These are phyloP conservation scores for Penicillium rolfsii DNA, from an alignment of 2,329 filamentous ascomycete species.

Conservation along the genomic window DNA sequence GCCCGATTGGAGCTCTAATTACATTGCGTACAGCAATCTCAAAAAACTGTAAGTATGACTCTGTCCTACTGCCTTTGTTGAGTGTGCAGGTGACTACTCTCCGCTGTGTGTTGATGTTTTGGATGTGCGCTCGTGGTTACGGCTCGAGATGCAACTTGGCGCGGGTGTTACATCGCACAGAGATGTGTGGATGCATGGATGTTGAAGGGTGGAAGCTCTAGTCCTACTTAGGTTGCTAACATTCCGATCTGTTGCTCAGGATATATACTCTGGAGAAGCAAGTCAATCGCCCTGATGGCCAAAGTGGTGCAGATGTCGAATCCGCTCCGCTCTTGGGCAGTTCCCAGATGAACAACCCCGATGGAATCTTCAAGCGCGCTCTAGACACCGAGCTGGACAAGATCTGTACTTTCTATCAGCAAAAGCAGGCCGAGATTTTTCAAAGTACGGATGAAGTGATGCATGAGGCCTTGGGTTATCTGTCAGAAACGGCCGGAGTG, in stretches of 20 bases:
- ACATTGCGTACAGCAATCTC: conserved; percentile 97
- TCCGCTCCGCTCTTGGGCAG: conserved; percentile 77
- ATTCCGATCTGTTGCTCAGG: conserved; percentile 50
- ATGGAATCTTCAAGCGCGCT: conserved; percentile 77
- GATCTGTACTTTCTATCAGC: conserved; percentile 84
- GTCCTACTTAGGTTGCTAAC: conserved; percentile 15
- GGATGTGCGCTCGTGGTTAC: conserved; percentile 8
- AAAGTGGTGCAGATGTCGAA: conserved; percentile 70
- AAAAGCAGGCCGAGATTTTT: conserved; percentile 86
- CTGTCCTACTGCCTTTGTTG: conserved; percentile 7
- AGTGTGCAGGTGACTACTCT: neutral
- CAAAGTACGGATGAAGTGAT: conserved; percentile 79
- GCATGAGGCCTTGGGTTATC: conserved; percentile 70
- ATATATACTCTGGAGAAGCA: conserved; percentile 95
- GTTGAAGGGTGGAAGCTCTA: conserved; percentile 13
- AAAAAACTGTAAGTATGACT: conserved; percentile 83
- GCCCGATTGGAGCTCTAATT: conserved; percentile 98
- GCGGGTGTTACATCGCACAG: conserved; percentile 31
- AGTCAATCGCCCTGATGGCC: conserved; percentile 62
- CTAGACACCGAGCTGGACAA: conserved; percentile 92
- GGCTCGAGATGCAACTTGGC: conserved; percentile 8
- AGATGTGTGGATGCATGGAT: conserved; percentile 13
- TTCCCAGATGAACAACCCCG: conserved; percentile 65
- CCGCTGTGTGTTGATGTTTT: neutral
- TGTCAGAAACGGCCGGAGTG: conserved; percentile 58